Evolutionary conservation across 352 stramenopile genomes (phyloP).

Genomic region (Peronospora tabacina): DNA sequence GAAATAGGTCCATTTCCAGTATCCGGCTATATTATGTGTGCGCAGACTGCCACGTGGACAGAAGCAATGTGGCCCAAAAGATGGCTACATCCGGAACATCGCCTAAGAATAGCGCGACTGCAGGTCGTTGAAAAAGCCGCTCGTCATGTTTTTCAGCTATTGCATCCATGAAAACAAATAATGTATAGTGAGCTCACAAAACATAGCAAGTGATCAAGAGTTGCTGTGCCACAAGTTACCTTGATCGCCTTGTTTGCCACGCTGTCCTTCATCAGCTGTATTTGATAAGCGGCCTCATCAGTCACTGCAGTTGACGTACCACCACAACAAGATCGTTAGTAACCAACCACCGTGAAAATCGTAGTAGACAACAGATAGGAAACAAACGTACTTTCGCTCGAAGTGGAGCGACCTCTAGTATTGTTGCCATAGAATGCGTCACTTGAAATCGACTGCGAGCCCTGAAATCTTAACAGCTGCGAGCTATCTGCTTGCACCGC

Average conservation of each 20-base stretch:
- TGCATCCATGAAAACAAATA: conserved; percentile 1
- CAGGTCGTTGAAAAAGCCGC: conserved; percentile 81
- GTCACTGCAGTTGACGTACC: conserved; percentile 27
- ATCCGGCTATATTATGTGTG: conserved; percentile 28
- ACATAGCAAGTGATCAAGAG: neutral
- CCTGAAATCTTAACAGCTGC: conserved; percentile 68
- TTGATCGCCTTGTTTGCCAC: conserved; percentile 73
- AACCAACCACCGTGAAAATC: neutral
- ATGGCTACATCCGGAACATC: conserved; percentile 16
- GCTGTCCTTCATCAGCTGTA: conserved; percentile 82
- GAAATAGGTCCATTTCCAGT: neutral
- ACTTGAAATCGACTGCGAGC: conserved; percentile 80
- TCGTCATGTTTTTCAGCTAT: conserved; percentile 87
- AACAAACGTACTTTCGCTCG: conserved; percentile 48
- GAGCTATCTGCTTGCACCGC: conserved; percentile 42
- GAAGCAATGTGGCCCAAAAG: conserved; percentile 3
- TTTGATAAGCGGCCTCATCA: conserved; percentile 78
- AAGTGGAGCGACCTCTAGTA: conserved; percentile 46
- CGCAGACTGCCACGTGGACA: conserved; percentile 25
- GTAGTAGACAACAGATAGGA: conserved; percentile 1
- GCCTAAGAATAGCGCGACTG: conserved; percentile 72
- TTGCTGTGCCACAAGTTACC: conserved; percentile 21
- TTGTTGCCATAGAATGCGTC: conserved; percentile 79
- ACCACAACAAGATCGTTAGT: conserved; percentile 6
- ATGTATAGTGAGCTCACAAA: neutral